phyloP scores from a whole-genome alignment of 352 stramenopile genomes.

The Phytopythium litorale region DNA sequence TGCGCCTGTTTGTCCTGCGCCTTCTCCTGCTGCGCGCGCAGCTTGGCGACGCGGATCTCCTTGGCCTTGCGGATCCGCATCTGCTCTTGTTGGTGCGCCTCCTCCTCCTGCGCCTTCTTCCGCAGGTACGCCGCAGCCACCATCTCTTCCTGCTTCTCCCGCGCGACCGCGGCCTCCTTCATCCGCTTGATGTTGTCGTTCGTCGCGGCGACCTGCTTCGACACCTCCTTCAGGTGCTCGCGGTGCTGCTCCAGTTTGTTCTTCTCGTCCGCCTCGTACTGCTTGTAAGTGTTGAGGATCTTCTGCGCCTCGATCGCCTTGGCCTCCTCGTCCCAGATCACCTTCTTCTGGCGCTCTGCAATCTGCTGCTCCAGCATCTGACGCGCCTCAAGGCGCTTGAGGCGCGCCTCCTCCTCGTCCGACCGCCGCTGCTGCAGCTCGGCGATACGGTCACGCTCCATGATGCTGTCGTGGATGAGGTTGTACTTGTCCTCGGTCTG shows the following conservation, averaged over 20 bases:
- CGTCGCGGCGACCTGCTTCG: conserved; percentile 47
- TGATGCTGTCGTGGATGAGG: conserved; percentile 66
- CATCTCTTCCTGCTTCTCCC: conserved; percentile 67
- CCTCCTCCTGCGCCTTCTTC: conserved; percentile 69
- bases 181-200: conserved; percentile 68
- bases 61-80: conserved; percentile 63
- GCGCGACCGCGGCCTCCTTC: conserved; percentile 43
- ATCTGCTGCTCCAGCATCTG: conserved; percentile 75
- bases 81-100: conserved; percentile 61
- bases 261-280: conserved; percentile 70
- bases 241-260: conserved; percentile 46
- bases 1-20: conserved; percentile 69
- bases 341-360: conserved; percentile 54
- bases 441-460: conserved; percentile 59
- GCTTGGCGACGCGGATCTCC: conserved; percentile 64
- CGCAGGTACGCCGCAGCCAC: conserved; percentile 56
- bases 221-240: conserved; percentile 36
- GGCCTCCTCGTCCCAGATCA: conserved; percentile 70
- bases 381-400: conserved; percentile 53
- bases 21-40: conserved; percentile 78
- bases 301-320: conserved; percentile 76
- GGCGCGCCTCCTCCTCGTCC: conserved; percentile 29
- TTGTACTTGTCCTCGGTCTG: conserved; percentile 55
- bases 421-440: conserved; percentile 53
- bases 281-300: conserved; percentile 78